Evolutionary conservation across 805 yeast genomes (phyloP).

Genomic region (Kodamaea hsintzibuensis): DNA sequence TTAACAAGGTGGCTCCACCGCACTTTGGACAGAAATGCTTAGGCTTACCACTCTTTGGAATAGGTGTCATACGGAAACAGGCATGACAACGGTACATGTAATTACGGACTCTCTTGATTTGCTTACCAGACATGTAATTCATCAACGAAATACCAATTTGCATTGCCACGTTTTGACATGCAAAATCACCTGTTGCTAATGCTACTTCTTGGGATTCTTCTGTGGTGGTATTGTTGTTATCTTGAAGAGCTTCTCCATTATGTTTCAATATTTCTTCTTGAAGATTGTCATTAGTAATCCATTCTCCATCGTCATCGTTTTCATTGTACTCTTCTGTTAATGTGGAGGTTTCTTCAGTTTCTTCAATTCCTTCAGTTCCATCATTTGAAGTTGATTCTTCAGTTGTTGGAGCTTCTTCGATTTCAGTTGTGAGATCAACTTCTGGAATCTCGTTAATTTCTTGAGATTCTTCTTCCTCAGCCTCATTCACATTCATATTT

Average conservation of each 20-base stretch:
- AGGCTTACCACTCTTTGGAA: constrained; percentile 73
- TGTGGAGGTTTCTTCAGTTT: constrained; percentile 15
- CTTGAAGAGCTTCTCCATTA: constrained; percentile 55
- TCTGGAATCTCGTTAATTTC: constrained; percentile 13
- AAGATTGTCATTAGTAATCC: constrained; percentile 92
- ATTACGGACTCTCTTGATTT: constrained; percentile 80
- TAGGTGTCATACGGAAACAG: constrained; percentile 80
- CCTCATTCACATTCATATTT: neutral
- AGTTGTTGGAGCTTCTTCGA: constrained; percentile 3
- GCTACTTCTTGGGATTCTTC: constrained; percentile 59
- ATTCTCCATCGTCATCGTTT: constrained; percentile 80
- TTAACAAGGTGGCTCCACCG: constrained; percentile 87
- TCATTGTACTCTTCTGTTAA: constrained; percentile 59
- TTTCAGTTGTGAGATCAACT: constrained; percentile 9
- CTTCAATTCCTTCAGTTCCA: too few relatives aligned
- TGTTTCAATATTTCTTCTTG: constrained; percentile 69
- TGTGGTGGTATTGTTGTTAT: constrained; percentile 29
- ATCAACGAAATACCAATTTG: constrained; percentile 87
- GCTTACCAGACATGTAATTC: constrained; percentile 81
- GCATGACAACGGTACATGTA: constrained; percentile 98
- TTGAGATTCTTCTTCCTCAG: constrained; percentile 5
- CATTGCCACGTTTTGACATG: constrained; percentile 92
- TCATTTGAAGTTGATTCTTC: constrained; percentile 1
- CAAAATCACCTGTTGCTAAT: constrained; percentile 92
- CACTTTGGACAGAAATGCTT: constrained; percentile 92